Conservation (phyloP, 2,329 filamentous ascomycete species). For the Botrytis fabae region DNA sequence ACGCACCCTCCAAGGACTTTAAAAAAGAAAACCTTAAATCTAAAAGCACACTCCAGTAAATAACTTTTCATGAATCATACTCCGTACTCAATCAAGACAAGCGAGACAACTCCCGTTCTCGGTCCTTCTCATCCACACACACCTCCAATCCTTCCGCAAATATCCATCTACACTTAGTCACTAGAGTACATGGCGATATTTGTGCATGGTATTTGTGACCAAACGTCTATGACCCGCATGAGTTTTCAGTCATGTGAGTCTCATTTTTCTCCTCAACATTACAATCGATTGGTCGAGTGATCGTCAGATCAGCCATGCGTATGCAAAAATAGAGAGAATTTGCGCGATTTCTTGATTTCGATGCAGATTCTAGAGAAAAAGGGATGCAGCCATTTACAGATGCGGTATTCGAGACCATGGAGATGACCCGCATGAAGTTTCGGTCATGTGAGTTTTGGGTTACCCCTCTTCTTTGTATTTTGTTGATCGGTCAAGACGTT, state of each 20-base stretch:
- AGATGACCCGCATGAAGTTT: constrained; percentile 11
- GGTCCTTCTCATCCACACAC: constrained; percentile 7
- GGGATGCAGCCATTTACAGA: not conserved
- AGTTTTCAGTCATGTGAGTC: constrained; percentile 14
- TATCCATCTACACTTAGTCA: not conserved
- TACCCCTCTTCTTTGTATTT: not conserved
- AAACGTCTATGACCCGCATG: not conserved
- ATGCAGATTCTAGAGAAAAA: not conserved
- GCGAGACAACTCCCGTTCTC: constrained; percentile 5
- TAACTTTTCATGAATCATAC: not conserved
- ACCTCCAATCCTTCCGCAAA: not conserved
- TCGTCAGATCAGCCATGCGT: not conserved
- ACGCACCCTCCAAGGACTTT: not conserved
- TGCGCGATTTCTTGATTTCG: not conserved
- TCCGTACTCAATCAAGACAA: not conserved
- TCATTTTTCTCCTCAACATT: not conserved
- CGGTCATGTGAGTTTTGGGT: not conserved
- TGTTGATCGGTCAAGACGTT: not conserved
- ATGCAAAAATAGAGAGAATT: not conserved
- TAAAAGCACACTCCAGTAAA: not conserved
- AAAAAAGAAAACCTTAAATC: not conserved
- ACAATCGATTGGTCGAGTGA: not conserved
- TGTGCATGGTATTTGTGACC: not conserved
- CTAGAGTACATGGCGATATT: not conserved
- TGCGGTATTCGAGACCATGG: not conserved